Base-by-base conservation (phyloP, 2,329 filamentous ascomycete genomes). In the Fusarium marasasianum region DNA sequence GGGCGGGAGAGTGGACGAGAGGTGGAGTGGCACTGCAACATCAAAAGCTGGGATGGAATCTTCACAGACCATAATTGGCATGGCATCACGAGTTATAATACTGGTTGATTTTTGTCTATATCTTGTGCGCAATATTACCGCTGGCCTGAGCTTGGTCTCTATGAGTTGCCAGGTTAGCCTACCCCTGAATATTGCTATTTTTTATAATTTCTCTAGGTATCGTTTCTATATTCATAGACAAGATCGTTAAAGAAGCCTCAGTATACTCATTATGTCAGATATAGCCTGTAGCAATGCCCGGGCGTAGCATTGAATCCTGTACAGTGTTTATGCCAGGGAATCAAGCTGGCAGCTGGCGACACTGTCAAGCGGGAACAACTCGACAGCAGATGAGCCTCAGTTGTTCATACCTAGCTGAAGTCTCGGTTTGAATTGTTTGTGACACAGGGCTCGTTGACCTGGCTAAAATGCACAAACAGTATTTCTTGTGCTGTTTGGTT, bases 401-500 rank as follows among this genome's bases (percentile, higher is more conserved):
- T 26, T 29, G 15, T 29, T 13, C 14, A 22, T 29, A 26, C 24
- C 24, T 26, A n/a, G 10, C 14, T 40, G 18, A 22, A 17, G 38
- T 38, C 10, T 1, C 7, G 13, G 20, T 29, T 29, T 29, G 10
- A 9, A 12, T 14, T 54, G 11, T 40, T 20, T 40, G 14, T n/a
- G 8, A 3, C 11, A n/a, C 35, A 22, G 31, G 50, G 35, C 11
- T 55, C 13, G 22, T 14, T n/a, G 15, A n/a, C 41, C 29, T 13
- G 31, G 18, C 29, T 29, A 59, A 41, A 59, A 41, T 58, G 20
- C 41, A 44, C n/a, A 40, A 47, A 44, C 24, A 17, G 24, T n/a
- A 29, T 26, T 51, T 18, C 43, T 48, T n/a, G 22, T 53, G 50
- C n/a, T 56, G 60, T 71, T 71, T 71, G 53, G 56, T 38, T 44